Base-by-base conservation (phyloP, 257 asterid species). In the Prunella vulgaris region DNA sequence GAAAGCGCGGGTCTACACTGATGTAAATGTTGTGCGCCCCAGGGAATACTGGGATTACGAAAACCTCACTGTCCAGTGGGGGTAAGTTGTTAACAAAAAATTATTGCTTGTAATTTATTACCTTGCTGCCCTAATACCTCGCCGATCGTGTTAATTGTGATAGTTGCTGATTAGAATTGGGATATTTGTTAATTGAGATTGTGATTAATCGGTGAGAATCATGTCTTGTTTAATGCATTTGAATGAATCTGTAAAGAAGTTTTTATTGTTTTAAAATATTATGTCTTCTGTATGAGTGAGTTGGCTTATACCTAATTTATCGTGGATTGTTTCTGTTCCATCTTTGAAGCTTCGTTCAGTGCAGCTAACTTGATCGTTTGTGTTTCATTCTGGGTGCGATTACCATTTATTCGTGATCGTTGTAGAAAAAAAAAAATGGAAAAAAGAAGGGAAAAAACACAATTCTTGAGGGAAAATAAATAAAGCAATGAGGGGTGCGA, bases 11-110 rank as follows among this genome's bases (percentile, higher is more conserved):
- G 90, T 86, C 53, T 88, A 88, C 75, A 10, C 86, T 5, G 96
- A 86, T 46, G 67, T 84, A 35, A 86, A 88, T 76, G 88, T 88
- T 14, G 69, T 86, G 63, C 87, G 93, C 13, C 93, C 93, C 0
- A 83, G 80, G 74, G 90, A 86, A 73, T 88, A 88, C 40, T 88
- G 96, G 95, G 95, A 88, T 68, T 88, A 88, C 64, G 93, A 88
- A 75, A 72, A 87, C 24, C 87, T 84, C 15, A 60, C 84, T 58
- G 89, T 88, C 60, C 93, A 84, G 66, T 88, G 96, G 96, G 96
- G 95, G 95, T 88, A 81, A 65, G 60, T 18, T 58, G 8, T 48
- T 9, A 8, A 20, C 1, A n/a, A n/a, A 5, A 46, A 46, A 21
- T 46, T n/a, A 46, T n/a, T 46, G 7, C 12, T 17, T 51, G 58